Evolutionary conservation across 768 basidiomycete species (phyloP), one percentile per base, ranked within the genome.

Genomic region (Kwoniella bestiolae): DNA sequence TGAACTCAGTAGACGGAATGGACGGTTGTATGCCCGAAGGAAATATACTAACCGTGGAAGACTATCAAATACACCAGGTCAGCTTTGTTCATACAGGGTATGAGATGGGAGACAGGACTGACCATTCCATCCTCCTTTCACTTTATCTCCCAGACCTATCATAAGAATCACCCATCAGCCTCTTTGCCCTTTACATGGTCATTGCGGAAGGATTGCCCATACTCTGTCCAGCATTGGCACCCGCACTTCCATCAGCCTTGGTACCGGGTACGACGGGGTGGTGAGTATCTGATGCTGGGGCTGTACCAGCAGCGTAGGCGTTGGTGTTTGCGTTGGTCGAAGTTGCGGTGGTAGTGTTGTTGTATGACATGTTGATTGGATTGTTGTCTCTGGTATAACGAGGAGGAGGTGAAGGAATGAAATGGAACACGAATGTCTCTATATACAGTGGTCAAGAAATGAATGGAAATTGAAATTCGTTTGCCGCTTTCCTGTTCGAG

Each of bases 81-180:
- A 45, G 34, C 21, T 23, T 26, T 3, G 16, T n/a, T 35, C 31
- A 21, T 25, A 3, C 7, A 16, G 28, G 14, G 21, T 29, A 28
- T 58, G 29, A 18, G 26, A 28, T 21, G 6, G 35, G 23, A 11
- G 21, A 8, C n/a, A n/a, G n/a, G n/a, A 72, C 71, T 50, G 51
- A 73, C 71, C 73, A 26, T 68, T 62, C 45, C 58, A 55, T 18
- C 66, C 70, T 1, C 70, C 73, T 32, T 66, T 70, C 68, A 75
- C 60, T 35, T 71, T 72, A 21, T 75, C 70, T 6, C 68, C 73
- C 31, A 74, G 16, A 21, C 26, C 72, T 74, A 50, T 34, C 23
- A 50, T 6, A 8, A 3, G 25, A 26, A 31, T 5, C 4, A 41
- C 1, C 35, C 56, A 23, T 41, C 56, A 28, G 26, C 32, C n/a